Conservation (phyloP, 2,329 filamentous ascomycete species). For the Fusarium sambucinum region DNA sequence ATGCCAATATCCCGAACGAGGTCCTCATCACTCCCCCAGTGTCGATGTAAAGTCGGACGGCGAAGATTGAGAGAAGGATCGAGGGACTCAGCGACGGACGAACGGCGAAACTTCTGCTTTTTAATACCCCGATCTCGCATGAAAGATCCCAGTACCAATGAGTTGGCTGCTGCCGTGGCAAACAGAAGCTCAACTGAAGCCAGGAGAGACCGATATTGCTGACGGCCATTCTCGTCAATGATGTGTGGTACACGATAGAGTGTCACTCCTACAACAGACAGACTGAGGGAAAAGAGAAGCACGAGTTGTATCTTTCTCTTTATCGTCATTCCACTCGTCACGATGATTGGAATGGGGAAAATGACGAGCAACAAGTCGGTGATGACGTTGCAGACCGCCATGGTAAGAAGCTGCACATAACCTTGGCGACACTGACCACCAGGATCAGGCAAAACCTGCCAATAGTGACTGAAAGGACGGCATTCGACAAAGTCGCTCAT, state of each 20-base stretch:
- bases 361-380: conserved; percentile 89
- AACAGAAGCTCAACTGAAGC: conserved; percentile 93
- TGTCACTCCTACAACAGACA: conserved; percentile 83
- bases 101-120: conserved; percentile 83
- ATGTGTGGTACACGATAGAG: conserved; percentile 85
- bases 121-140: conserved; percentile 91
- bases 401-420: conserved; percentile 87
- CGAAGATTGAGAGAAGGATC: conserved; percentile 58
- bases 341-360: conserved; percentile 90
- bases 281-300: conserved; percentile 84
- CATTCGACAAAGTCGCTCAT: conserved; percentile 89
- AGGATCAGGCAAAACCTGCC: conserved; percentile 87
- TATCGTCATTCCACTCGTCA: conserved; percentile 79
- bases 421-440: conserved; percentile 87
- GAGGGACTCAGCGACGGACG: conserved; percentile 72
- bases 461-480: conserved; percentile 78
- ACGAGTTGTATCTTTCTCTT: conserved; percentile 85
- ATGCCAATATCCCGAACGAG: conserved; percentile 85
- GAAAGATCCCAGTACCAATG: conserved; percentile 91
- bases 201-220: conserved; percentile 88
- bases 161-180: conserved; percentile 87
- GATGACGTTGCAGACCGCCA: conserved; percentile 88
- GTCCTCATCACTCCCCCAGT: conserved; percentile 93
- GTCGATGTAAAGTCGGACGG: conserved; percentile 67
- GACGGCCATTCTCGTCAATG: conserved; percentile 75